These are phyloP conservation scores for Trichophyton rubrum DNA, from an alignment of 2,329 filamentous ascomycete species.

Conservation along the genomic window DNA sequence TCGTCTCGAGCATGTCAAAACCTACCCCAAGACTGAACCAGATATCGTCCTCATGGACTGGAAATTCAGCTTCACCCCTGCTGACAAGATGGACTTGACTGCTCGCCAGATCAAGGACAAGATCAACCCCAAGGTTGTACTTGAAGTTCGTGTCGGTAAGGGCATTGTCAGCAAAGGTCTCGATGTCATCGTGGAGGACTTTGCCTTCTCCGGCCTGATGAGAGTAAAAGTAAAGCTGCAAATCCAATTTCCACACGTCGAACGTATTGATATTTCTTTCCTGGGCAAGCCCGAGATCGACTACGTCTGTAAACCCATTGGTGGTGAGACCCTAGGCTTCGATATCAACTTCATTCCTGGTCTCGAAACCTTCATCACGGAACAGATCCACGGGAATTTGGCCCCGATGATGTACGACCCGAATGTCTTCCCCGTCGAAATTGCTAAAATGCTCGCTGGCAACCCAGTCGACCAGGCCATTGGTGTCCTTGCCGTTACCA, in stretches of 20 bases:
- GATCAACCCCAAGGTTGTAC: constrained; percentile 89
- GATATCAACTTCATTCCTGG: constrained; percentile 99
- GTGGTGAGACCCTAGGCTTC: constrained; percentile 89
- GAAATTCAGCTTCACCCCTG: constrained; percentile 99
- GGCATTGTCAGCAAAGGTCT: constrained; percentile 94
- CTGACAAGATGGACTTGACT: constrained; percentile 85
- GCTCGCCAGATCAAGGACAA: constrained; percentile 82
- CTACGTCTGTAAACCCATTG: constrained; percentile 94
- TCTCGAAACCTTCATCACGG: constrained; percentile 82
- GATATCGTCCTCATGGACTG: constrained; percentile 98
- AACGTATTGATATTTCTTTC: constrained; percentile 91
- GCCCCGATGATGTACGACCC: constrained; percentile 97
- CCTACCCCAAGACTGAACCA: constrained; percentile 88
- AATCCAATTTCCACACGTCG: constrained; percentile 87
- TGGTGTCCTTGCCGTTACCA: constrained; percentile 79
- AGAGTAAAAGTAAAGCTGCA: constrained; percentile 95
- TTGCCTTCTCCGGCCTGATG: constrained; percentile 93
- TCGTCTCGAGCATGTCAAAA: constrained; percentile 93
- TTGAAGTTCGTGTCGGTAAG: constrained; percentile 90
- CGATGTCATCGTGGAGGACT: constrained; percentile 95
- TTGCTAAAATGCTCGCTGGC: constrained; percentile 94
- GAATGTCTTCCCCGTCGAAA: constrained; percentile 95
- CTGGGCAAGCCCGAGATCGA: constrained; percentile 79
- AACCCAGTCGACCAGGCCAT: constrained; percentile 91
- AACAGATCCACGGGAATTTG: constrained; percentile 89